phyloP scores from a whole-genome alignment of 495 filamentous ascomycete species.

The Xylaria flabelliformis region DNA sequence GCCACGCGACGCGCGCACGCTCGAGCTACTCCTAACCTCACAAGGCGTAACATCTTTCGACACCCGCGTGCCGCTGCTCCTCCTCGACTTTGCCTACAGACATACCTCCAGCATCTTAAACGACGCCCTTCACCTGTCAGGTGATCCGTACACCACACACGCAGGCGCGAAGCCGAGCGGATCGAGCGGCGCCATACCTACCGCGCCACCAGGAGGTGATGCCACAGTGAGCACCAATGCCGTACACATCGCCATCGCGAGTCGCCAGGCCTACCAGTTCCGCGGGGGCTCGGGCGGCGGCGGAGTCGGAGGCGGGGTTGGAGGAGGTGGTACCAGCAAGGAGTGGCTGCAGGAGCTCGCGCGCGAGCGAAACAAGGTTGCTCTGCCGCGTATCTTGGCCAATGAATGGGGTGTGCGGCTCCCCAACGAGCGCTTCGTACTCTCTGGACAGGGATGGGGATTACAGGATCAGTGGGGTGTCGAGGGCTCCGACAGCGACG shows the following conservation, averaged over 20 bases:
- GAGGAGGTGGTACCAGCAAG: conserved; percentile 67
- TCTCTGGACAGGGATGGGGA: conserved; percentile 84
- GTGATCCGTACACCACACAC: conserved; percentile 66
- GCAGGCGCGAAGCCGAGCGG: conserved; percentile 55
- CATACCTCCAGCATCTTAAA: conserved; percentile 68
- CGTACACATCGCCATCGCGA: conserved; percentile 57
- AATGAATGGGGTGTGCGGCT: conserved; percentile 83
- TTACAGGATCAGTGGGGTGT: conserved; percentile 77
- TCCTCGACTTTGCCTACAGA: conserved; percentile 97
- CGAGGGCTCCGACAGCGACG: conserved; percentile 51
- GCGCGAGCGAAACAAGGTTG: conserved; percentile 79
- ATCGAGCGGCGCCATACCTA: conserved; percentile 51
- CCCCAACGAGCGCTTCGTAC: conserved; percentile 89
- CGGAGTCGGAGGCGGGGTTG: conserved; percentile 33
- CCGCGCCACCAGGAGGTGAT: conserved; percentile 50
- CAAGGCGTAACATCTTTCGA: conserved; percentile 91
- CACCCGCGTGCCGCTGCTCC: conserved; percentile 89
- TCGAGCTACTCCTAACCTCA: conserved; percentile 88
- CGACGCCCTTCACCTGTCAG: conserved; percentile 68
- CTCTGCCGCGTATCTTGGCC: conserved; percentile 71
- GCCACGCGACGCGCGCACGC: conserved; percentile 86
- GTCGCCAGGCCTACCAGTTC: conserved; percentile 59
- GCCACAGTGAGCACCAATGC: conserved; percentile 53
- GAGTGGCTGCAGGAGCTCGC: conserved; percentile 88
- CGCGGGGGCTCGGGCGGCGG: conserved; percentile 48